Evolutionary conservation across 306 rosid genomes (phyloP).

Genomic region (Mucuna pruriens): DNA sequence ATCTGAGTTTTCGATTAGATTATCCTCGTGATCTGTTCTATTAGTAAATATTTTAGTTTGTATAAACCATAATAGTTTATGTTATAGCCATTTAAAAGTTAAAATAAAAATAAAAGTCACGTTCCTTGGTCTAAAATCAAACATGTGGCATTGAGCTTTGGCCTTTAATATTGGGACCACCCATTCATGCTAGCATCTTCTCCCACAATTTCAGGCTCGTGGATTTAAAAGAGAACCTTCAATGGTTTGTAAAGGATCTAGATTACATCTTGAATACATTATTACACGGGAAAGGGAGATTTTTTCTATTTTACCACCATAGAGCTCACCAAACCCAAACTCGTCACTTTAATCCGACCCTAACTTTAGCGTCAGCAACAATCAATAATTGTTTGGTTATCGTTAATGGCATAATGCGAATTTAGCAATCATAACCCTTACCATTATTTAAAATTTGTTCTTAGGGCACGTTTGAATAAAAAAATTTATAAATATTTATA

Average conservation of each 20-base stretch:
- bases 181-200: background rate
- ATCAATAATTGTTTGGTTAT: too few species aligned
- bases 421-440: too few species aligned
- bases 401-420: too few species aligned
- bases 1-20: background rate
- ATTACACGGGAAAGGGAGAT: background rate
- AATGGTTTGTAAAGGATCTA: background rate
- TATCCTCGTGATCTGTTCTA: background rate
- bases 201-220: background rate
- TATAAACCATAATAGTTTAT: background rate
- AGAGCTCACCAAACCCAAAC: too few species aligned
- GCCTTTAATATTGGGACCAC: conserved; percentile 1
- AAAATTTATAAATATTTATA: too few species aligned
- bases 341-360: too few species aligned
- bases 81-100: background rate
- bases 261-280: background rate
- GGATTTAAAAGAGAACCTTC: background rate
- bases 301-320: too few species aligned
- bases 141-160: background rate
- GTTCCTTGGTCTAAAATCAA: background rate
- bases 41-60: background rate
- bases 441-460: too few species aligned
- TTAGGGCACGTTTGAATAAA: too few species aligned
- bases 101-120: background rate
- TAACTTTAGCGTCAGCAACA: too few species aligned